Percentiles rank a stretch among this genome's conserved stretches.
Evolutionary conservation across 768 basidiomycete genomes (phyloP).

Genomic region (Tylopilus sp.): DNA sequence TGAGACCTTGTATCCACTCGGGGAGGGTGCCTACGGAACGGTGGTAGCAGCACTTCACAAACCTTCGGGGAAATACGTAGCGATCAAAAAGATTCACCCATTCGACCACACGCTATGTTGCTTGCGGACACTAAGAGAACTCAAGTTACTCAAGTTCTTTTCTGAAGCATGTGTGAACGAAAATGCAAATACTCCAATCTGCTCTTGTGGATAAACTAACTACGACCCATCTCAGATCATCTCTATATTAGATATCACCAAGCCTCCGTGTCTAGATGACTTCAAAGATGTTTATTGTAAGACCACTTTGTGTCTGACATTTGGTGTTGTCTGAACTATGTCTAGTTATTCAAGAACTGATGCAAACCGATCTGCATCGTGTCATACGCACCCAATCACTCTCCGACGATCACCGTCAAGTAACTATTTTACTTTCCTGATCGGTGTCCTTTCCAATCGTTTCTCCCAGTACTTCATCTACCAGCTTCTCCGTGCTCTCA

Average conservation of each 20-base stretch:
- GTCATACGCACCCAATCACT: conserved; percentile 88
- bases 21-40: conserved; percentile 87
- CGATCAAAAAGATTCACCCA: conserved; percentile 93
- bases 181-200: conserved; percentile 47
- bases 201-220: neutral
- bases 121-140: conserved; percentile 82
- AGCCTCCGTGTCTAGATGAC: conserved; percentile 65
- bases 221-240: conserved; percentile 61
- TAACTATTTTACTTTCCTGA: conserved; percentile 25
- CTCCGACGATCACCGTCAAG: conserved; percentile 87
- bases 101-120: conserved; percentile 95
- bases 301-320: conserved; percentile 18
- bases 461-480: conserved; percentile 69
- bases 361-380: conserved; percentile 89
- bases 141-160: conserved; percentile 87
- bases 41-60: conserved; percentile 87
- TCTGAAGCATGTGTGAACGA: conserved; percentile 77
- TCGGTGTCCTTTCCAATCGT: neutral
- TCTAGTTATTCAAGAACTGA: conserved; percentile 78
- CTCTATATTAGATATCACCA: conserved; percentile 87
- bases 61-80: conserved; percentile 78
- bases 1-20: conserved; percentile 68
- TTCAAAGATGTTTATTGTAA: conserved; percentile 88
- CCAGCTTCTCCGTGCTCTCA: conserved; percentile 82
- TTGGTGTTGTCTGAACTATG: conserved; percentile 5